Evolutionary conservation across 139 green algal genomes (phyloP).

Genomic region (Volvox africanus): DNA sequence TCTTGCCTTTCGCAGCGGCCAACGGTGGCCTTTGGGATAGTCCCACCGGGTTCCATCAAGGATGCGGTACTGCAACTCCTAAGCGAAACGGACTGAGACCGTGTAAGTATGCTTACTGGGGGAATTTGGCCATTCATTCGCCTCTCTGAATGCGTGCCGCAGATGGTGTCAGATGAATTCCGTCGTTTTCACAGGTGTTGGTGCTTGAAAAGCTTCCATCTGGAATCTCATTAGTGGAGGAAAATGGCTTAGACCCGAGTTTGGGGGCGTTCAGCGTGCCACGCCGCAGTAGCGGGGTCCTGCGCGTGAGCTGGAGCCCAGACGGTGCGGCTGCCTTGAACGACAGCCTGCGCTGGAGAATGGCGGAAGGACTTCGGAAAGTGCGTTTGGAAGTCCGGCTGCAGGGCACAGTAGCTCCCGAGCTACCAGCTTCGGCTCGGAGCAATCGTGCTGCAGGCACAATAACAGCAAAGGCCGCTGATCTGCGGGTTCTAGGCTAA

Average conservation of each 20-base stretch:
- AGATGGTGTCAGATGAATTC: neutral
- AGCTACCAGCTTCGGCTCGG: neutral
- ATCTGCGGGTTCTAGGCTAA: neutral
- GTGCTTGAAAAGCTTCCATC: neutral
- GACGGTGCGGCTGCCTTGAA: neutral
- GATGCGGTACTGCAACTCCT: too few relatives aligned
- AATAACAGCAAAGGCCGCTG: neutral
- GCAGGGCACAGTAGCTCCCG: neutral
- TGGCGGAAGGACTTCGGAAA: slow-evolving; percentile 15
- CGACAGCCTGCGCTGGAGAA: slow-evolving; percentile 31
- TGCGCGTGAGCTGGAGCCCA: neutral
- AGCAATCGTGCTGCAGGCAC: neutral
- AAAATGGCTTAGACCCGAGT: neutral
- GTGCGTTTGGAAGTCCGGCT: slow-evolving; percentile 16
- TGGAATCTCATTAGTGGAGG: neutral
- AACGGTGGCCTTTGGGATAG: neutral
- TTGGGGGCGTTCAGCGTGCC: neutral
- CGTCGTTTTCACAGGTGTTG: neutral
- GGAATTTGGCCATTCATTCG: too few relatives aligned
- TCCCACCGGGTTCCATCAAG: too few relatives aligned
- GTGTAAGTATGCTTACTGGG: too few relatives aligned
- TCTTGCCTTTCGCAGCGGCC: neutral
- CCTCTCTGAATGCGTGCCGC: too few relatives aligned
- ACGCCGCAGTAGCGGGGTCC: neutral
- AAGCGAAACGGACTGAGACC: too few relatives aligned